A percentile compares a stretch with the other conserved stretches of the same genome.
These are phyloP conservation scores for Pisolithus albus DNA, from an alignment of 768 basidiomycete genomes.

Conservation along the genomic window DNA sequence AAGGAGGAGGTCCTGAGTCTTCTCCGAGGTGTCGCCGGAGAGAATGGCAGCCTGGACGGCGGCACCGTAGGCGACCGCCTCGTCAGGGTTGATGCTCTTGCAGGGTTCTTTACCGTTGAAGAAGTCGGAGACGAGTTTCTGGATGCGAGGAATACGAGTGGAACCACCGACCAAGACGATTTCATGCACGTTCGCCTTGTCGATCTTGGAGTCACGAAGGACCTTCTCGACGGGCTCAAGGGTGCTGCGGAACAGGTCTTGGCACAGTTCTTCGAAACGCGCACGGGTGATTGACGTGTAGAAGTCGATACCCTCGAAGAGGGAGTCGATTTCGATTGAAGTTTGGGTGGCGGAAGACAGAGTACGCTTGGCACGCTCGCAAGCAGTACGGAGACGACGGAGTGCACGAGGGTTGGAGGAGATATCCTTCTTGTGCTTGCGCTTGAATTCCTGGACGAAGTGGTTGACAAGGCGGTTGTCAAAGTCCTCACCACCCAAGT, in stretches of 20 bases:
- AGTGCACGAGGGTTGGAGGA: slow-evolving; percentile 91
- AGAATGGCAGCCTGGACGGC: slow-evolving; percentile 98
- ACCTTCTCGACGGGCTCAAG: slow-evolving; percentile 97
- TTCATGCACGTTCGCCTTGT: slow-evolving; percentile 93
- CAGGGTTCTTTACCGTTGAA: slow-evolving; percentile 99
- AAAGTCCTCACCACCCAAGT: slow-evolving; percentile 97
- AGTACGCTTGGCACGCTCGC: slow-evolving; percentile 97
- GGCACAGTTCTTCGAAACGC: slow-evolving; percentile 94
- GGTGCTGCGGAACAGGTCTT: slow-evolving; percentile 90
- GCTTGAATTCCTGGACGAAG: slow-evolving; percentile 95
- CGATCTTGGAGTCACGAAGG: slow-evolving; percentile 95
- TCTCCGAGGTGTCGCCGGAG: slow-evolving; percentile 95
- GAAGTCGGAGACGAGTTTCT: slow-evolving; percentile 97
- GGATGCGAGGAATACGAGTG: slow-evolving; percentile 95
- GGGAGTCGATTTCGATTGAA: slow-evolving; percentile 96
- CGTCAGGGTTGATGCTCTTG: slow-evolving; percentile 99
- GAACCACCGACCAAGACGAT: slow-evolving; percentile 98
- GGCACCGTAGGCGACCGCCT: slow-evolving; percentile 97
- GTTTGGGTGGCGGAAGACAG: slow-evolving; percentile 96
- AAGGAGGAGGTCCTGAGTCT: slow-evolving; percentile 92
- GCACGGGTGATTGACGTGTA: slow-evolving; percentile 98
- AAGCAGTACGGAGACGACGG: slow-evolving; percentile 94
- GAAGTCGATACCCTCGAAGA: slow-evolving; percentile 97
- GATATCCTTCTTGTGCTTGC: slow-evolving; percentile 95
- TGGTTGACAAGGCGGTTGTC: slow-evolving; percentile 97